Evolutionary conservation across 768 basidiomycete genomes (phyloP).

Genomic region (Lanmaoa pseudosensibilis): DNA sequence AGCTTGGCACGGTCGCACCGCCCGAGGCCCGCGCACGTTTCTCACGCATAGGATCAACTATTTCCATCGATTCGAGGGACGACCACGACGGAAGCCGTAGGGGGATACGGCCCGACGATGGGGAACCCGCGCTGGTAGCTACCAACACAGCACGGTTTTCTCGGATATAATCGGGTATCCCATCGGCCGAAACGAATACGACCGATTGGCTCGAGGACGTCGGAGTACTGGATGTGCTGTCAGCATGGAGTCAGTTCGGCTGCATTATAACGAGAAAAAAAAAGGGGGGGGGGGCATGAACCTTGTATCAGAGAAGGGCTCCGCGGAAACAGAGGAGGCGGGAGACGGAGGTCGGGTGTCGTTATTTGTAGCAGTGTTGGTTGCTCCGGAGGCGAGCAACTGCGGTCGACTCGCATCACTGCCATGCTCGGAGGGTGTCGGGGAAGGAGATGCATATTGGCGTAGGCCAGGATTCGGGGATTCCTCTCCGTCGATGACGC

Average conservation of each 20-base stretch:
- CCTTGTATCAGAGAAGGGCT: conserved; percentile 20
- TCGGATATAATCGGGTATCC: conserved; percentile 31
- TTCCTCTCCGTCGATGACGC: not conserved
- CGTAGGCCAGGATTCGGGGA: not conserved
- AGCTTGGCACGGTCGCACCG: not conserved
- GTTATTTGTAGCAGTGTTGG: not conserved
- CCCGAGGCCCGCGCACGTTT: not conserved
- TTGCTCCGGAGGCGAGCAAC: not conserved
- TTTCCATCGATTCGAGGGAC: conserved; percentile 24
- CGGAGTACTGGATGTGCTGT: conserved; percentile 7
- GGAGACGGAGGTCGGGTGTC: conserved; percentile 14
- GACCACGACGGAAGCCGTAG: conserved; percentile 25
- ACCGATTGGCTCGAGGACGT: conserved; percentile 24
- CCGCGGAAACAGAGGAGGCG: conserved; percentile 10
- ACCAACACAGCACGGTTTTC: conserved; percentile 33
- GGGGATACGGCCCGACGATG: conserved; percentile 18
- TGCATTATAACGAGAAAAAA: not conserved
- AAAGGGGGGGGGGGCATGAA: not conserved
- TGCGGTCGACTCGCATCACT: conserved; percentile 14
- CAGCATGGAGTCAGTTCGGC: not conserved
- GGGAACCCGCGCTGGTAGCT: conserved; percentile 29
- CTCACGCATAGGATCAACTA: not conserved
- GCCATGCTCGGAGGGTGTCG: conserved; percentile 31
- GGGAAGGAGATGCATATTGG: conserved; percentile 19
- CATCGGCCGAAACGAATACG: conserved; percentile 32